Base-by-base conservation (phyloP, 169 alveolate genomes). In the Plasmodium coatneyi region DNA sequence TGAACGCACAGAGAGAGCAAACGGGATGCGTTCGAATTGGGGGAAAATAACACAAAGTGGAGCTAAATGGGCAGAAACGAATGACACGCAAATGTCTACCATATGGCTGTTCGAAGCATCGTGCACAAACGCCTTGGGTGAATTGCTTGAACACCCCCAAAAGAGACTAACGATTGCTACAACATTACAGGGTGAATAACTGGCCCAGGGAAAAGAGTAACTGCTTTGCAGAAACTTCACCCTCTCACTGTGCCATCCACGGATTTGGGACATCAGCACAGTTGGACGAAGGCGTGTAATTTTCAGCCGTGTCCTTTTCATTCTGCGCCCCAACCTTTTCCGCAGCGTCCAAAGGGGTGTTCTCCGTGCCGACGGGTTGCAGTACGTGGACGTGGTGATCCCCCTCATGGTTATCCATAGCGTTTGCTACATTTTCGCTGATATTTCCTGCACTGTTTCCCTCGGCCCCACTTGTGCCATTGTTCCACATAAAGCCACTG, bases 381-480 rank as follows among this genome's bases (percentile, higher is more conserved):
- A 0, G 46, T 34, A 78, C 79, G 34, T 60, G 49, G 7, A n/a
- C 49, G 12, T 60, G 25, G 34, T 54, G 82, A 78, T 87, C 43
- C 93, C 89, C 80, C 32, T 41, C 30, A 79, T 28, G 49, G 71
- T 66, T 66, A 43, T n/a, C 52, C 43, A n/a, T 36, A 12, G 39
- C n/a, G 76, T 66, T 66, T 49, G 60, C 60, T 49, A 49, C 22
- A 3, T 87, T 43, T 82, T 76, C 70, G 30, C 46, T 16, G 52
- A 87, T 78, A 52, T 46, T 66, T 16, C 32, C 52, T 66, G 30
- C 34, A 60, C 28, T 5, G 76, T 66, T 66, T 66, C 30, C 76
- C 36, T 25, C 76, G 41, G 3, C 76, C 4, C 36, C 30, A 19
- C 32, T 66, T 66, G 16, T n/a, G 43, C 72, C 54, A 66, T 14